Percentiles rank a stretch among this genome's conserved stretches.
These are phyloP conservation scores for Juglanconis sp. DNA, from an alignment of 2,329 filamentous ascomycete species.

Conservation along the genomic window DNA sequence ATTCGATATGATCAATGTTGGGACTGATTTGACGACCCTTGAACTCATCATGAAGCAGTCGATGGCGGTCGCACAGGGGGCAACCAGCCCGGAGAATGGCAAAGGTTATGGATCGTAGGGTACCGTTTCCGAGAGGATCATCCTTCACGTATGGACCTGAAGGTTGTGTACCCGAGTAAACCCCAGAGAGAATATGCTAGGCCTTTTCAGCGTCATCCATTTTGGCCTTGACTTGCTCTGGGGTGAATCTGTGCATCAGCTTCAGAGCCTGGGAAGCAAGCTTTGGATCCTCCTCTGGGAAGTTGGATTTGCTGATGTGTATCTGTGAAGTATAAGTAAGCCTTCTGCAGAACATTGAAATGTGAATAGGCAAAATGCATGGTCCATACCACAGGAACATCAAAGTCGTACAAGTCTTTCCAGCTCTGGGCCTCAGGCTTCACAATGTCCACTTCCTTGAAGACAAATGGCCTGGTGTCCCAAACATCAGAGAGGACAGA, in stretches of 20 bases:
- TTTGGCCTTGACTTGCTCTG: slow-evolving; percentile 61
- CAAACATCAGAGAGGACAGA: slow-evolving; percentile 65
- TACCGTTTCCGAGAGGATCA: too few species aligned
- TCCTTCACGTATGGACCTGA: background rate
- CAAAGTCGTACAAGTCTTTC: slow-evolving; percentile 75
- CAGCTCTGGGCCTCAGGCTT: slow-evolving; percentile 59
- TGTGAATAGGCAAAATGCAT: too few species aligned
- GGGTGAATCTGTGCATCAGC: slow-evolving; percentile 74
- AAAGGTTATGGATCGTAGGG: slow-evolving; percentile 39
- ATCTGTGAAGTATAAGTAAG: slow-evolving; percentile 38
- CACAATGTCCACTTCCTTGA: slow-evolving; percentile 68
- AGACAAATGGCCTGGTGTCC: slow-evolving; percentile 64
- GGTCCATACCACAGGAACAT: slow-evolving; percentile 69
- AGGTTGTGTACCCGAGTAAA: background rate
- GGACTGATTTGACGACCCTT: slow-evolving; percentile 53
- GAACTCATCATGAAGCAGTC: slow-evolving; percentile 43
- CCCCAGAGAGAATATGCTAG: background rate
- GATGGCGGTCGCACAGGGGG: slow-evolving; percentile 44
- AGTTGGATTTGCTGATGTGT: slow-evolving; percentile 57
- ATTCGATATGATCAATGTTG: slow-evolving; percentile 60
- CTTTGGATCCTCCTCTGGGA: slow-evolving; percentile 49
- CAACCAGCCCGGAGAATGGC: slow-evolving; percentile 32
- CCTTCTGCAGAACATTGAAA: too few species aligned
- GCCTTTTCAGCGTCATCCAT: slow-evolving; percentile 59
- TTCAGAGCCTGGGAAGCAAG: slow-evolving; percentile 61